A percentile compares a stretch with the other conserved stretches of the same genome.
These are phyloP conservation scores for Calocera viscosa DNA, from an alignment of 768 basidiomycete species.

Conservation along the genomic window DNA sequence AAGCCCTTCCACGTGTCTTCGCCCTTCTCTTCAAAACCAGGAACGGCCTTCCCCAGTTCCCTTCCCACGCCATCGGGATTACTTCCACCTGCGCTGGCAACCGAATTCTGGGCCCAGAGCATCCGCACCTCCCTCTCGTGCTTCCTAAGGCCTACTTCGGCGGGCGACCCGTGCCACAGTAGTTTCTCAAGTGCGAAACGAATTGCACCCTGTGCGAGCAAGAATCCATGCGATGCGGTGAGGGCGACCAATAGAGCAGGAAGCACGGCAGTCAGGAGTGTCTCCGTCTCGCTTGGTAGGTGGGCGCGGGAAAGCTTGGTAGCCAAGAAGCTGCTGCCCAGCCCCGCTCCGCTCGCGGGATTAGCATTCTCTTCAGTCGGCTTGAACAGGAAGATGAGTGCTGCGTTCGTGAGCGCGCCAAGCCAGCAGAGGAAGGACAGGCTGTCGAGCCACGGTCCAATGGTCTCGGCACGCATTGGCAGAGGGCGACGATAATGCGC, in stretches of 20 bases:
- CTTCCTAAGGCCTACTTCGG: conserved; percentile 45
- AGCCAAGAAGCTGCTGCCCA: background rate
- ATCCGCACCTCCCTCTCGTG: conserved; percentile 38
- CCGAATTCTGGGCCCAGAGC: conserved; percentile 16
- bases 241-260: conserved; percentile 64
- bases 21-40: background rate
- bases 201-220: conserved; percentile 49
- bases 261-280: conserved; percentile 27
- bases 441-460: conserved; percentile 88
- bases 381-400: conserved; percentile 83
- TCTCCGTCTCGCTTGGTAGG: conserved; percentile 1
- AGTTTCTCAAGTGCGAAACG: conserved; percentile 59
- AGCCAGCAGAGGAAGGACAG: conserved; percentile 79
- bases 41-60: background rate
- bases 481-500: conserved; percentile 73
- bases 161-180: conserved; percentile 64
- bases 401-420: conserved; percentile 73
- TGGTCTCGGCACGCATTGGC: conserved; percentile 75
- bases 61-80: background rate
- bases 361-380: conserved; percentile 26
- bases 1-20: background rate
- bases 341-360: background rate
- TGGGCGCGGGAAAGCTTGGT: background rate
- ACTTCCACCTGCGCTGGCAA: conserved; percentile 15
- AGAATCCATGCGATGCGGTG: conserved; percentile 74